phyloP scores from a whole-genome alignment of 2,329 filamentous ascomycete species.

The Colletotrichum musae region DNA sequence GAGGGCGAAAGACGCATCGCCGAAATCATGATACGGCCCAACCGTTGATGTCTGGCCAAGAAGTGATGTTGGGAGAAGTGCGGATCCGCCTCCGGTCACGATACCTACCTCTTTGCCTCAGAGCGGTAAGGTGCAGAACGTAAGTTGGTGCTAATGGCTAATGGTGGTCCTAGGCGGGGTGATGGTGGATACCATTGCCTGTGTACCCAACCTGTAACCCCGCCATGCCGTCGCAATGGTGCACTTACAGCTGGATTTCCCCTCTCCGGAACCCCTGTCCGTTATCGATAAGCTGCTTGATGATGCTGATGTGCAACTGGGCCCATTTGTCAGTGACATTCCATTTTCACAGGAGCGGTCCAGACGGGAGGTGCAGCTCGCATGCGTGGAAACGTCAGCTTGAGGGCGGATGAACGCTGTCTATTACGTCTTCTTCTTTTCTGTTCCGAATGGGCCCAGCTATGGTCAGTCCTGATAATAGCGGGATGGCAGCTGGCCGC shows the following conservation, averaged over 20 bases:
- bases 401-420: conserved; percentile 5
- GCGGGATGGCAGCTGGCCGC: not conserved
- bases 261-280: conserved; percentile 18
- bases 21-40: not conserved
- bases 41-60: conserved; percentile 2
- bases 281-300: conserved; percentile 40
- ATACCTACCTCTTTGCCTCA: conserved; percentile 14
- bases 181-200: conserved; percentile 15
- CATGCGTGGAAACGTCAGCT: conserved; percentile 11
- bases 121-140: conserved; percentile 3
- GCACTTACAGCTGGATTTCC: conserved; percentile 30
- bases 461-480: not conserved
- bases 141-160: conserved; percentile 14
- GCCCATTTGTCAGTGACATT: conserved; percentile 38
- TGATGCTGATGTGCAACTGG: conserved; percentile 31
- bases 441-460: conserved; percentile 2
- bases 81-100: conserved; percentile 32
- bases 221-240: conserved; percentile 16
- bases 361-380: not conserved
- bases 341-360: conserved; percentile 23
- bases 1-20: not conserved
- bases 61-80: conserved; percentile 35
- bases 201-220: conserved; percentile 8
- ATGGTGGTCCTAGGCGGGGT: conserved; percentile 9
- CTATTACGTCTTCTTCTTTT: conserved; percentile 8